Conservation (phyloP, 2,329 filamentous ascomycete genomes). For the Beauveria australis region DNA sequence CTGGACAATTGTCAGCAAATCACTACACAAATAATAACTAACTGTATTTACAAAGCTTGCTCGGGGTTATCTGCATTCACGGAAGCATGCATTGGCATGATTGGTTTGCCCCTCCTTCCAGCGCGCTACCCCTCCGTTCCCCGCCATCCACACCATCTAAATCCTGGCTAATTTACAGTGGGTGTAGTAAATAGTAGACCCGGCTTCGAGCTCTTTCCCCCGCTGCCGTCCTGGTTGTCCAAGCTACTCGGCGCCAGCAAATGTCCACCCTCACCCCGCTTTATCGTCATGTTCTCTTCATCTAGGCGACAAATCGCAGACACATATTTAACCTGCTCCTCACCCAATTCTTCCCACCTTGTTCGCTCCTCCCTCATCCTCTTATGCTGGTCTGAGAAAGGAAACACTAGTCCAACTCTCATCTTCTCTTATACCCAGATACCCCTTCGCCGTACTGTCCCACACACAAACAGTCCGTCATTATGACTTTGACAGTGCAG, state of each 20-base stretch:
- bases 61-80: too few relatives aligned
- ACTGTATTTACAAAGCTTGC: neutral
- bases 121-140: neutral
- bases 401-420: neutral
- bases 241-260: conserved; percentile 1
- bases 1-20: neutral
- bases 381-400: neutral
- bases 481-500: conserved; percentile 45
- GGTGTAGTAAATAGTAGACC: too few relatives aligned
- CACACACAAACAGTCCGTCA: conserved; percentile 18
- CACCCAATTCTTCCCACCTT: neutral
- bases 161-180: too few relatives aligned
- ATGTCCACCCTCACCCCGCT: conserved; percentile 1
- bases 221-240: neutral
- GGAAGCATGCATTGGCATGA: too few relatives aligned
- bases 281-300: conserved; percentile 3
- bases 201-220: neutral
- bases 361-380: neutral
- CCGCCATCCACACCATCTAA: neutral
- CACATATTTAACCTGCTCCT: conserved; percentile 7
- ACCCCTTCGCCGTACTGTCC: conserved; percentile 12
- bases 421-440: conserved; percentile 15
- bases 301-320: neutral
- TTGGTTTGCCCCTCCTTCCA: neutral
- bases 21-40: neutral